phyloP scores from a whole-genome alignment of 2,329 filamentous ascomycete species.

The Cytospora piceicola region DNA sequence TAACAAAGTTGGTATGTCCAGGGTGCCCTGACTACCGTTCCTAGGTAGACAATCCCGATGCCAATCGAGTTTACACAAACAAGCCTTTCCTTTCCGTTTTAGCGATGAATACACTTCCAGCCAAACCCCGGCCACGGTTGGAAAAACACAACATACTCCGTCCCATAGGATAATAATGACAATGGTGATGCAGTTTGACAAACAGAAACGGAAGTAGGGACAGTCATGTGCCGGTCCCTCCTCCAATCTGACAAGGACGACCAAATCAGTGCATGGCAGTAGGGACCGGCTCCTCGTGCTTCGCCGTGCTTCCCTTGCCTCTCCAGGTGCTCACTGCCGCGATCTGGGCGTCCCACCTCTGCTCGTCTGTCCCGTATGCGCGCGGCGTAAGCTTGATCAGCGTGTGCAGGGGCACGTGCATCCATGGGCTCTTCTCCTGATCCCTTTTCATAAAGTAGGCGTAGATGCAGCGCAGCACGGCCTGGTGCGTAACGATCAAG shows the following conservation, averaged over 20 bases:
- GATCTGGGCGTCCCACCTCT: conserved; percentile 87
- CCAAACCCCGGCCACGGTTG: conserved; percentile 6
- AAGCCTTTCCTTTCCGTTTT: conserved; percentile 19
- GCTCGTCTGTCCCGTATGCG: conserved; percentile 90
- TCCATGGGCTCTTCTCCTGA: conserved; percentile 93
- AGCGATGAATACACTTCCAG: conserved; percentile 10
- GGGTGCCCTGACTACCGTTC: background rate
- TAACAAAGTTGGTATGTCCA: conserved; percentile 13
- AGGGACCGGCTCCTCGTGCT: conserved; percentile 70
- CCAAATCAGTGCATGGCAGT: conserved; percentile 35
- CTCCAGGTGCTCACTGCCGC: conserved; percentile 96
- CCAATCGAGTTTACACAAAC: conserved; percentile 14
- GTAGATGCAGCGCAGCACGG: conserved; percentile 94
- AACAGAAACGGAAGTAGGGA: background rate
- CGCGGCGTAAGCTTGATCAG: conserved; percentile 95
- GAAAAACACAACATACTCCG: conserved; percentile 7
- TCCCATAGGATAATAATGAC: conserved; percentile 11
- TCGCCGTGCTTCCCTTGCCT: conserved; percentile 89
- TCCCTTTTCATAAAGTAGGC: conserved; percentile 98
- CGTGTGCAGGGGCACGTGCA: conserved; percentile 96
- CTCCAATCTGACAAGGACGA: background rate
- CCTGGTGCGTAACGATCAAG: conserved; percentile 96
- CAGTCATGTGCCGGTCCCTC: background rate
- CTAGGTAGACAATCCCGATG: background rate
- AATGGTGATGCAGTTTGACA: conserved; percentile 10